These are phyloP conservation scores for Diplocarpon rosae DNA, from an alignment of 2,329 filamentous ascomycete genomes.

Conservation along the genomic window DNA sequence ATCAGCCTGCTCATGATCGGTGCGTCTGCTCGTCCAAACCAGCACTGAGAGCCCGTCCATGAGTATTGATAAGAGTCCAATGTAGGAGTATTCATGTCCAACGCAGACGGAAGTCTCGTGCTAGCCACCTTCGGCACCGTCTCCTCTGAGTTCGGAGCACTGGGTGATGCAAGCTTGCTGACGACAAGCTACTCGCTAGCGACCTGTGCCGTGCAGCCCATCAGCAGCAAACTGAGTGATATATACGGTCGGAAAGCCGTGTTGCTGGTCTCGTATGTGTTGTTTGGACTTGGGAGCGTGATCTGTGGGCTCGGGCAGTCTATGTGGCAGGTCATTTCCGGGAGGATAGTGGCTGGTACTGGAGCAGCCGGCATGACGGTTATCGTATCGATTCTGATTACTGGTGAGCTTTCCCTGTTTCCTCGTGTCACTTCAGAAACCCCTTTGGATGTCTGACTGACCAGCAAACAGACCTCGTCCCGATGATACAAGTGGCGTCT, in stretches of 20 bases:
- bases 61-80: neutral
- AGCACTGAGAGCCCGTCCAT: neutral
- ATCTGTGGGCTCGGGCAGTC: constrained; percentile 34
- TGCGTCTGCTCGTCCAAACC: neutral
- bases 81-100: constrained; percentile 51
- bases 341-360: constrained; percentile 40
- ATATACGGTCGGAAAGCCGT: constrained; percentile 44
- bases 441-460: neutral
- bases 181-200: constrained; percentile 42
- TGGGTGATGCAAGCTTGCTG: constrained; percentile 47
- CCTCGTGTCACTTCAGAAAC: neutral
- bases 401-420: constrained; percentile 30
- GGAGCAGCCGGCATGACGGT: constrained; percentile 41
- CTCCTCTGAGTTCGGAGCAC: constrained; percentile 46
- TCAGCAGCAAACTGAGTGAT: constrained; percentile 47
- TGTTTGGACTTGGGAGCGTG: constrained; percentile 36
- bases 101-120: constrained; percentile 52
- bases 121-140: constrained; percentile 54
- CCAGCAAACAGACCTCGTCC: constrained; percentile 26
- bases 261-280: constrained; percentile 37
- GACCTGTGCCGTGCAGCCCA: constrained; percentile 39
- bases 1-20: constrained; percentile 12
- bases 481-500: constrained; percentile 39
- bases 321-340: constrained; percentile 40
- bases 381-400: constrained; percentile 37